Base-by-base conservation (phyloP, 1,284 basidiomycete genomes). In the Athelia psychrophila region DNA sequence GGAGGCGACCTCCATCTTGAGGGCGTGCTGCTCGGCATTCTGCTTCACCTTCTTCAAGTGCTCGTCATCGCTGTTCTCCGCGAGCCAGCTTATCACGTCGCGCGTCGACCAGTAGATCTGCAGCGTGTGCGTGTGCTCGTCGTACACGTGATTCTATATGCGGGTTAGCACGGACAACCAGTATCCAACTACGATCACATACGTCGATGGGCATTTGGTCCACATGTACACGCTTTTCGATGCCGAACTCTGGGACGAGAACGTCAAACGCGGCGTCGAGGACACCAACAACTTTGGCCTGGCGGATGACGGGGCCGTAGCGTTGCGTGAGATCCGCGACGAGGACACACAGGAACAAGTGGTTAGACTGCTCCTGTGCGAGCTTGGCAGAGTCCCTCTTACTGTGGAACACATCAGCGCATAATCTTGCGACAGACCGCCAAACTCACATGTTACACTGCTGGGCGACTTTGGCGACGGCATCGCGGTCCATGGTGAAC, bases 151-250 rank as follows among this genome's bases (percentile, higher is more conserved):
- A 62, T 95, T 96, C 87, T 94, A 44, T 9, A 49, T 10, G 12
- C 47, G 15, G 59, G 49, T 59, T 51, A 55, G 56, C 36, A 49
- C 45, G 19, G 22, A 38, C 25, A 20, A 42, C 46, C 20, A 22
- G n/a, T 44, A 18, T 35, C 19, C 42, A 24, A 22, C 3, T 50
- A 3, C 38, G 13, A 49, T 24, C 69, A 12, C 86, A 70, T 64
- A 93, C 91, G 58, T 95, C 92, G 51, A 96, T 92, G 16, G 97
- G 96, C 88, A 99, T 97, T 73, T 98, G 95, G 69, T 99, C 97
- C 46, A 96, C 91, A 64, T 99, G 96, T 2, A 98, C 94, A 46
- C 96, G 84, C 79, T 99, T 99, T 77, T 99, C 97, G 61, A 99
- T 95, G 46, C 93, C 91, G 64, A 97, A 96, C 65, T 97, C 95